A percentile compares a stretch with the other conserved stretches of the same genome.
Conservation (phyloP, 108 stramenopile genomes). For the Mediolabrus comicus region DNA sequence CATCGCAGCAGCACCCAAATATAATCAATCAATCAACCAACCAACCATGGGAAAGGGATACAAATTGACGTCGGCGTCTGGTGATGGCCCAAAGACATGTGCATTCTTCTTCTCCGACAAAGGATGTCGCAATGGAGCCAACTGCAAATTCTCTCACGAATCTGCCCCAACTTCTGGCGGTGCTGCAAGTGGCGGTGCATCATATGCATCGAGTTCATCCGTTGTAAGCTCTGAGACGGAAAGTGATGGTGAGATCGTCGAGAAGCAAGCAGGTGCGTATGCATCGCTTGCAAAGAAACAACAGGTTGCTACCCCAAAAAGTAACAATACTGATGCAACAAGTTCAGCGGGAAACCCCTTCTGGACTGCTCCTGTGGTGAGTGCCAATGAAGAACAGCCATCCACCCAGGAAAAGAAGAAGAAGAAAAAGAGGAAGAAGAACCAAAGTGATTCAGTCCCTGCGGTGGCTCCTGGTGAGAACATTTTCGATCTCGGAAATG, state of each 20-base stretch:
- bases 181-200: constrained; percentile 6
- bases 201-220: constrained; percentile 30
- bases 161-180: constrained; percentile 5
- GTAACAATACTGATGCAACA: background rate
- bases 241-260: constrained; percentile 59
- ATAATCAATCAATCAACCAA: constrained; percentile 9
- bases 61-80: constrained; percentile 60
- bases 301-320: constrained; percentile 5
- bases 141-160: constrained; percentile 80
- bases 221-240: constrained; percentile 73
- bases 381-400: constrained; percentile 16
- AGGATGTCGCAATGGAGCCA: constrained; percentile 84
- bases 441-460: constrained; percentile 4
- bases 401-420: constrained; percentile 38
- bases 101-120: constrained; percentile 72
- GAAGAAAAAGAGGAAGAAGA: constrained; percentile 35
- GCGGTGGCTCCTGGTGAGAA: constrained; percentile 30
- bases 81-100: constrained; percentile 52
- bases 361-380: constrained; percentile 11
- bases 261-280: constrained; percentile 39
- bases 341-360: background rate
- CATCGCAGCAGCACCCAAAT: background rate
- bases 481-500: constrained; percentile 36
- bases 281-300: constrained; percentile 24
- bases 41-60: constrained; percentile 54